Percentiles rank a stretch among this genome's conserved stretches.
Evolutionary conservation across 1,139 yeast species (phyloP).

Genomic region (Suhomyces coccinellae): DNA sequence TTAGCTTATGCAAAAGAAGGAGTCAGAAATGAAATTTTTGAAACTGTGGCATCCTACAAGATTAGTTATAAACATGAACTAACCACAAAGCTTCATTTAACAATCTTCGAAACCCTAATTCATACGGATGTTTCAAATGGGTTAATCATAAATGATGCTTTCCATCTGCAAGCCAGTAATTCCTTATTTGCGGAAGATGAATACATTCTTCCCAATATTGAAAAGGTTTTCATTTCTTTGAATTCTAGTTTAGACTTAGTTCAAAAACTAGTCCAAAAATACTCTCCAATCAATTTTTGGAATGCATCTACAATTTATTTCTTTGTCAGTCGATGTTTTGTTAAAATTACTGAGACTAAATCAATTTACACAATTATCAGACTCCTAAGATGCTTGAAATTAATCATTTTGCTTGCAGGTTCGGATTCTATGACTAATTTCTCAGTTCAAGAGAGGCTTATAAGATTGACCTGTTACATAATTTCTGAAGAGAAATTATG

Average conservation of each 20-base stretch:
- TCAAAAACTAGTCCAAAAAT: conserved; percentile 22
- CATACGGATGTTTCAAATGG: conserved; percentile 44
- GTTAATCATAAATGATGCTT: conserved; percentile 15
- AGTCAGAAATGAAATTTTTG: conserved; percentile 36
- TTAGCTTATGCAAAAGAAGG: conserved; percentile 50
- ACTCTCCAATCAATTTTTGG: conserved; percentile 36
- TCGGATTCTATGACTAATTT: conserved; percentile 11
- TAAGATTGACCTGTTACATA: conserved; percentile 23
- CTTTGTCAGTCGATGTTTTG: conserved; percentile 34
- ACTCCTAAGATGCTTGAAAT: conserved; percentile 40
- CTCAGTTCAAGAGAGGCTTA: conserved; percentile 23
- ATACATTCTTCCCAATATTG: not conserved
- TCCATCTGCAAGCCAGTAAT: conserved; percentile 7
- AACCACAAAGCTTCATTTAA: conserved; percentile 29
- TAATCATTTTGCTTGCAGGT: conserved; percentile 34
- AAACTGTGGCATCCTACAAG: conserved; percentile 15
- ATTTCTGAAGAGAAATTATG: conserved; percentile 17
- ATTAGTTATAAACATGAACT: conserved; percentile 19
- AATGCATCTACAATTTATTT: conserved; percentile 34
- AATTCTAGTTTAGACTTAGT: conserved; percentile 29
- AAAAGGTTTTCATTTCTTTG: conserved; percentile 21
- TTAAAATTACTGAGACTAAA: conserved; percentile 23
- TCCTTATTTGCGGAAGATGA: not conserved
- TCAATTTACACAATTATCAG: conserved; percentile 24
- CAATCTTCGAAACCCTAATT: conserved; percentile 32